phyloP scores from a whole-genome alignment of 2,329 filamentous ascomycete genomes.

The Penicillium glabrum region DNA sequence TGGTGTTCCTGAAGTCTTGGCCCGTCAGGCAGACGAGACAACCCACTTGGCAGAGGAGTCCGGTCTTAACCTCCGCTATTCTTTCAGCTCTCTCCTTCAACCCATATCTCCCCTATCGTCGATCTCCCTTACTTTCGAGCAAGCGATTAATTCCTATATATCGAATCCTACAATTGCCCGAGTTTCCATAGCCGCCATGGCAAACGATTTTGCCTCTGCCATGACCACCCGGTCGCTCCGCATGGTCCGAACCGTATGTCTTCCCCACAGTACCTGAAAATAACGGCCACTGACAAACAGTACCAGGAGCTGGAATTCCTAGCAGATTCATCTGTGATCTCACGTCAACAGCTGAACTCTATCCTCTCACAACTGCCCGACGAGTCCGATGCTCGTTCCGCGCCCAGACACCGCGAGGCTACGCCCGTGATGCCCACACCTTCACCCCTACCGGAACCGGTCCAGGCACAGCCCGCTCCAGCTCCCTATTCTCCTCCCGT shows the following conservation, averaged over 20 bases:
- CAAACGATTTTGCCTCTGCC: conserved; percentile 45
- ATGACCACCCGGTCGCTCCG: conserved; percentile 82
- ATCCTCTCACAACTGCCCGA: conserved; percentile 74
- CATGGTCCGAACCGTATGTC: conserved; percentile 76
- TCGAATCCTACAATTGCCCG: too few relatives aligned
- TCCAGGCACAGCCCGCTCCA: conserved; percentile 31
- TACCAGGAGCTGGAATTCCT: conserved; percentile 85
- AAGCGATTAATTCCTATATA: neutral
- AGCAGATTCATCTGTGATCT: conserved; percentile 77
- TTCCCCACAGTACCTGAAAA: conserved; percentile 7
- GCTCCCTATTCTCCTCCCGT: conserved; percentile 38
- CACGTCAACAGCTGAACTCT: conserved; percentile 69
- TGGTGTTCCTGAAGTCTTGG: conserved; percentile 6
- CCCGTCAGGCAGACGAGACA: conserved; percentile 9
- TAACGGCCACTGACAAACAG: conserved; percentile 4
- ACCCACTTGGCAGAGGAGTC: conserved; percentile 1
- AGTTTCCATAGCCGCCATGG: conserved; percentile 25
- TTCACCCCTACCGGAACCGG: conserved; percentile 25
- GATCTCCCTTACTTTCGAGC: neutral
- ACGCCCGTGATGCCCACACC: conserved; percentile 26
- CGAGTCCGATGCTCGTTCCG: conserved; percentile 25
- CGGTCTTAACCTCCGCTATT: conserved; percentile 1
- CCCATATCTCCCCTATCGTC: conserved; percentile 2
- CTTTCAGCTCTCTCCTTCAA: neutral
- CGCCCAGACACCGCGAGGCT: conserved; percentile 19